phyloP scores from a whole-genome alignment of 805 yeast species.

The Monosporozyma aerobia region DNA sequence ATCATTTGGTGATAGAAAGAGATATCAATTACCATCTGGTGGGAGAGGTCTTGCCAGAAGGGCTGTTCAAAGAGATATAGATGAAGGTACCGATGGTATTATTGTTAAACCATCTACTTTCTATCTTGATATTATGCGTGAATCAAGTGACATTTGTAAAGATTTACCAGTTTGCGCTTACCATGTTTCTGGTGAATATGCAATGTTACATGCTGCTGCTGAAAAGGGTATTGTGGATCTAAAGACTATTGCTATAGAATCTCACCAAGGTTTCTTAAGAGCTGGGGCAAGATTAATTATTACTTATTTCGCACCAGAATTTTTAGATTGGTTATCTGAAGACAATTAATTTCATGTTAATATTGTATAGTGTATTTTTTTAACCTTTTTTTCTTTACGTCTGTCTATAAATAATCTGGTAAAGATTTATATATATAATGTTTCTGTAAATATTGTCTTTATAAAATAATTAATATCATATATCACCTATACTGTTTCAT shows the following conservation, averaged over 20 bases:
- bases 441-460: neutral
- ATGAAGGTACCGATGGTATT: conserved; percentile 92
- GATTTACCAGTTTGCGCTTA: conserved; percentile 90
- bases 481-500: neutral
- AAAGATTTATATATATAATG: neutral
- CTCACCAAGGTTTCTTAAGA: conserved; percentile 83
- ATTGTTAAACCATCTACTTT: conserved; percentile 95
- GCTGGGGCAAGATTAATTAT: conserved; percentile 93
- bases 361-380: no score
- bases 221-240: conserved; percentile 88
- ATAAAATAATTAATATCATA: neutral
- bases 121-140: conserved; percentile 82
- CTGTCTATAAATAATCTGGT: neutral
- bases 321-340: conserved; percentile 71
- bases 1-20: conserved; percentile 79
- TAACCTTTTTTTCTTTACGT: neutral
- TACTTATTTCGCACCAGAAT: conserved; percentile 91
- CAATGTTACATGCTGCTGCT: conserved; percentile 97
- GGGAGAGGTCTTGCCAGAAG: conserved; percentile 91
- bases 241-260: conserved; percentile 67
- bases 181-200: conserved; percentile 95
- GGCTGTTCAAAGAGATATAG: conserved; percentile 75
- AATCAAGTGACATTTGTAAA: conserved; percentile 71
- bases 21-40: conserved; percentile 88
- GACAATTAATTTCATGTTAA: neutral